phyloP scores from a whole-genome alignment of 2,329 filamentous ascomycete species.

The Penicillium glabrum region DNA sequence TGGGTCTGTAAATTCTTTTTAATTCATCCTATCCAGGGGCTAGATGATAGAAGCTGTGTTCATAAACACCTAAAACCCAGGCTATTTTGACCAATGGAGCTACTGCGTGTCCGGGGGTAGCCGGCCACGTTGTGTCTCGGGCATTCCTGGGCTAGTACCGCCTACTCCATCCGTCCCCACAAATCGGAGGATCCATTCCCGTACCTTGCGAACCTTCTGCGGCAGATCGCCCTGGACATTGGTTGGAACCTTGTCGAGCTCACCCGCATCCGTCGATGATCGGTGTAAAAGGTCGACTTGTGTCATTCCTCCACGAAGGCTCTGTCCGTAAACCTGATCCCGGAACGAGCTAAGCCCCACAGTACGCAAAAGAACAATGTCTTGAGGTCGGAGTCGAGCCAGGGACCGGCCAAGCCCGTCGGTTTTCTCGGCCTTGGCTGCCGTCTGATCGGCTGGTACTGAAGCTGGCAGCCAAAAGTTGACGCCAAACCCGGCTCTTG shows the following conservation, averaged over 20 bases:
- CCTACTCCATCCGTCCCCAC: slow-evolving; percentile 51
- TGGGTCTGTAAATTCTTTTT: neutral
- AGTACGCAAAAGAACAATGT: slow-evolving; percentile 77
- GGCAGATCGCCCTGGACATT: slow-evolving; percentile 47
- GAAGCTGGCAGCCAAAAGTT: slow-evolving; percentile 72
- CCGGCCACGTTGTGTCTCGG: slow-evolving; percentile 18
- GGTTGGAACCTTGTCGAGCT: slow-evolving; percentile 51
- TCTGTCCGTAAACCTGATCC: slow-evolving; percentile 80
- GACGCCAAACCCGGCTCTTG: slow-evolving; percentile 73
- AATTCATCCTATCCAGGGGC: neutral
- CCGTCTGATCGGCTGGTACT: slow-evolving; percentile 30
- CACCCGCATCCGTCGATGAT: slow-evolving; percentile 52
- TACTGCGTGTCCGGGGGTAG: slow-evolving; percentile 44
- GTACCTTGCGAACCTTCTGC: slow-evolving; percentile 65
- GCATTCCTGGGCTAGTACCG: slow-evolving; percentile 25
- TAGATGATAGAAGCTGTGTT: neutral
- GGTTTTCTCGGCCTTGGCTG: slow-evolving; percentile 15
- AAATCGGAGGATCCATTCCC: slow-evolving; percentile 73
- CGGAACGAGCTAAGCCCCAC: slow-evolving; percentile 75
- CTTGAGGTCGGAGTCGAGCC: slow-evolving; percentile 61
- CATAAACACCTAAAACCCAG: neutral
- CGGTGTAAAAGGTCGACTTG: slow-evolving; percentile 67
- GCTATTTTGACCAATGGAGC: neutral
- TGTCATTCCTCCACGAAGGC: slow-evolving; percentile 69
- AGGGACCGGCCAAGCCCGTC: slow-evolving; percentile 42